Base-by-base conservation (phyloP, 2,329 filamentous ascomycete genomes). In the Knufia petricola region DNA sequence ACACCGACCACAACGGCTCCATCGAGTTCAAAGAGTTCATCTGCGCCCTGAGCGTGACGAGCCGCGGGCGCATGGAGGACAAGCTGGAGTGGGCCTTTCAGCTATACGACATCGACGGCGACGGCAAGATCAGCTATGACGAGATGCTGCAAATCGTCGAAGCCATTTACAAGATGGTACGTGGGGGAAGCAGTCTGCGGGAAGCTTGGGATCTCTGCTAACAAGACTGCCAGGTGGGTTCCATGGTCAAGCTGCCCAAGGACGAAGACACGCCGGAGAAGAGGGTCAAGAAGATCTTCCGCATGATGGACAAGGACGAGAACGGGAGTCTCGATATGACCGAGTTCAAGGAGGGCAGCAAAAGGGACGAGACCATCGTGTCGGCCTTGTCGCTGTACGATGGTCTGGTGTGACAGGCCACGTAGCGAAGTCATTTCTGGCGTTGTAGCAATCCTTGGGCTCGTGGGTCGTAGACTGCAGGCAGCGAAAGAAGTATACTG, bases 11-110 rank as follows among this genome's bases (percentile, higher is more conserved):
- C 64, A 95, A 87, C 38, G 92, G 92, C 58, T 90, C 86, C 59
- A 98, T 98, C 64, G 92, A 98, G 71, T 98, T 98, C 71, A 96
- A 96, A 68, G 92, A 98, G 70, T 98, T 98, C 71, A 98, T 98
- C 69, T 95, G 90, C 72, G 92, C 92, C 23, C 73, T 98, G 55
- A 95, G 87, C 68, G 90, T 98, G 63, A 98, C 92, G 44, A 94
- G 87, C 69, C 81, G 92, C 59, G 92, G 92, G 63, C 94, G 94
- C 75, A 95, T 96, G 87, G 92, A 98, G 71, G 92, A 98, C 71
- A 98, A 98, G 71, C 77, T 98, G 50, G 90, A 96, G 67, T 98
- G 92, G 92, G 92, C 92, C 13, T 98, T 98, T 72, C 90, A 98
- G 73, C 77, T 98, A 59, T 98, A 98, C 69, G 92, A 98, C 70